A percentile compares a stretch with the other conserved stretches of the same genome.
phyloP scores from a whole-genome alignment of 1,284 basidiomycete species.

The Xerocomus cyaneibrunnescens region DNA sequence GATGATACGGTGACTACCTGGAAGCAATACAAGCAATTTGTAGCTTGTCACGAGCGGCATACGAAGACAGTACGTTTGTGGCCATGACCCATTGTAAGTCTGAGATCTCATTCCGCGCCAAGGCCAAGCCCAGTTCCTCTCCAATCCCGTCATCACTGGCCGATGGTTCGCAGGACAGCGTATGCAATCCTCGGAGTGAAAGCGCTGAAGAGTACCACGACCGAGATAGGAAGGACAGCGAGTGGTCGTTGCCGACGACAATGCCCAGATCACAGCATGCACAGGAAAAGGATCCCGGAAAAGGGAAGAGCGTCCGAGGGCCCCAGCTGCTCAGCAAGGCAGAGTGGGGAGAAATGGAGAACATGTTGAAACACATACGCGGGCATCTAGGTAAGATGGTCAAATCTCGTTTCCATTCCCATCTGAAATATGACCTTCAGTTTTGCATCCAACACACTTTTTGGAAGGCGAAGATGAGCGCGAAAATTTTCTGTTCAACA shows the following conservation, averaged over 20 bases:
- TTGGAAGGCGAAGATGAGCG: conserved; percentile 83
- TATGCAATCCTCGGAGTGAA: conserved; percentile 28
- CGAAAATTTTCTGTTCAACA: conserved; percentile 90
- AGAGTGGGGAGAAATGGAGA: conserved; percentile 89
- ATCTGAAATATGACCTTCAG: conserved; percentile 38
- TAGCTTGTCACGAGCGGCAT: conserved; percentile 73
- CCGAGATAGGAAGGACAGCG: conserved; percentile 21
- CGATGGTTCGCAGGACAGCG: conserved; percentile 53
- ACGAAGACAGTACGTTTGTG: conserved; percentile 55
- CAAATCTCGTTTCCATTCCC: not conserved
- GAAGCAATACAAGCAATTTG: conserved; percentile 92
- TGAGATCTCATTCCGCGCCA: conserved; percentile 11
- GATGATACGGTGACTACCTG: conserved; percentile 91
- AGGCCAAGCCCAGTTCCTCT: conserved; percentile 46
- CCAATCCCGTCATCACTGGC: conserved; percentile 52
- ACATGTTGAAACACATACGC: conserved; percentile 67
- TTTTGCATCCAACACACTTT: conserved; percentile 80
- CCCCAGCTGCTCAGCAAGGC: conserved; percentile 75
- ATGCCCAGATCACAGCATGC: conserved; percentile 12
- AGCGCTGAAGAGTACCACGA: conserved; percentile 21
- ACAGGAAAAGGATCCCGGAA: conserved; percentile 27
- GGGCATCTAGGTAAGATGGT: conserved; percentile 76
- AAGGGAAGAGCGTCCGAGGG: conserved; percentile 43
- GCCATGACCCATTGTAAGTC: not conserved
- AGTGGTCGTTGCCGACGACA: conserved; percentile 14